Base-by-base conservation (phyloP, 768 basidiomycete species). In the Coprinopsis marcescibilis region DNA sequence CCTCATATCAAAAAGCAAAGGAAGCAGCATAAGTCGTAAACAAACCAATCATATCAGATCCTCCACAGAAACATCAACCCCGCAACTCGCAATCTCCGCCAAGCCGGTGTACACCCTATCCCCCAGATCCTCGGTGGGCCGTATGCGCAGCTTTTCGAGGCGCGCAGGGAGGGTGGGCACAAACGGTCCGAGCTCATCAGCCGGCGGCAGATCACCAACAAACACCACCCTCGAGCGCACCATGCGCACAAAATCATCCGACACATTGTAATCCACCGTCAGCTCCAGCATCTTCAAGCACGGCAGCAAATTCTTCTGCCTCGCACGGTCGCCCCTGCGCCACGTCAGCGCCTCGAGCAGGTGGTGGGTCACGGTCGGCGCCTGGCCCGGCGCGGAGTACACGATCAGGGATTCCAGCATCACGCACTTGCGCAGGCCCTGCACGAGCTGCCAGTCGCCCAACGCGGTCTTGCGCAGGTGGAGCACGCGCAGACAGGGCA, bases 391-490 rank as follows among this genome's bases (percentile, higher is more conserved):
- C 4, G 62, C 59, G n/a, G 64, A 64, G 25, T 65, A 56, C 12
- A 71, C 59, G 39, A 66, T 66, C 17, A 71, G 49, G 21, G 54
- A 60, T 24, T 60, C 66, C 14, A 71, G 54, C 5, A 57, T 58
- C 2, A 67, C 61, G 8, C 67, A 33, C 33, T 65, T 55, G 53
- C 63, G 61, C 34, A 68, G 54, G 23, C 63, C 56, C 36, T 60
- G 58, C 5, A 68, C 61, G 15, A 68, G 59, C 45, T 65, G 62
- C 21, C 58, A 57, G 46, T 69, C 67, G 21, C 57, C 55, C 17
- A 67, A 32, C 2, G 64, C 56, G n/a, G 65, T 70, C 49, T 66
- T 67, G 25, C 70, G 61, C 3, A 71, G 58, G 49, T 68, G 68
- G 17, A 71, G 58, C 6, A 60, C 64, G 47, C 62, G 57, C 25